phyloP scores from a whole-genome alignment of 306 rosid genomes.

The Fagus crenata region DNA sequence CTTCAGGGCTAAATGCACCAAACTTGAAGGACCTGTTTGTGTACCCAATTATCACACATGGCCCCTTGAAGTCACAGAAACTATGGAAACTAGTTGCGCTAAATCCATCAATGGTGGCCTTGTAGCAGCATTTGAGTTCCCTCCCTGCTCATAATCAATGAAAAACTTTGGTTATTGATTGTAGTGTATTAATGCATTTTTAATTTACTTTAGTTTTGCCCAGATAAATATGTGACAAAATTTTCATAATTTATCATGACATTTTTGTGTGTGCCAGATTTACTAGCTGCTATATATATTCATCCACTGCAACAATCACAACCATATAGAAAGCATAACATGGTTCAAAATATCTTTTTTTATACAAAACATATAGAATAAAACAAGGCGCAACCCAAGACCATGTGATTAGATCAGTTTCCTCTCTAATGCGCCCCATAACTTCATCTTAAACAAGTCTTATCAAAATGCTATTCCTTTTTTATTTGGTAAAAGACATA shows the following conservation, averaged over 20 bases:
- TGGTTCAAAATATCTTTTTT: neutral
- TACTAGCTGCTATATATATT: neutral
- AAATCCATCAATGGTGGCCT: constrained; percentile 76
- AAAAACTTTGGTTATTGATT: neutral
- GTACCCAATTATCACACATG: constrained; percentile 84
- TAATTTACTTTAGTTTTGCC: neutral
- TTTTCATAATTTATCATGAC: too few species aligned
- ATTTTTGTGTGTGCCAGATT: neutral
- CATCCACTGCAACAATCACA: neutral
- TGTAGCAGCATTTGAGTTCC: constrained; percentile 86
- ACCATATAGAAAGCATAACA: neutral
- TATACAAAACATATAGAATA: neutral
- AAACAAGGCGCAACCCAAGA: neutral
- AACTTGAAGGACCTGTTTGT: constrained; percentile 79
- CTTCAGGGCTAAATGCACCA: constrained; percentile 93
- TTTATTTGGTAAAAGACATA: too few species aligned
- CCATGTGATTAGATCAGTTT: neutral
- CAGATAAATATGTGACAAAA: neutral
- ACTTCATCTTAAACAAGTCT: neutral
- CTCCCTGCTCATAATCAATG: constrained; percentile 48
- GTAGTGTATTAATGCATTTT: neutral
- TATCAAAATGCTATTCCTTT: too few species aligned
- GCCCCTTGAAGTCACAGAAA: constrained; percentile 86
- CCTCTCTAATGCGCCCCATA: neutral
- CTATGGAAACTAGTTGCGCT: constrained; percentile 75